Percentiles rank a stretch among this genome's conserved stretches.
Evolutionary conservation across 2,329 filamentous ascomycete species (phyloP).

Genomic region (Boeremia lycopersici): DNA sequence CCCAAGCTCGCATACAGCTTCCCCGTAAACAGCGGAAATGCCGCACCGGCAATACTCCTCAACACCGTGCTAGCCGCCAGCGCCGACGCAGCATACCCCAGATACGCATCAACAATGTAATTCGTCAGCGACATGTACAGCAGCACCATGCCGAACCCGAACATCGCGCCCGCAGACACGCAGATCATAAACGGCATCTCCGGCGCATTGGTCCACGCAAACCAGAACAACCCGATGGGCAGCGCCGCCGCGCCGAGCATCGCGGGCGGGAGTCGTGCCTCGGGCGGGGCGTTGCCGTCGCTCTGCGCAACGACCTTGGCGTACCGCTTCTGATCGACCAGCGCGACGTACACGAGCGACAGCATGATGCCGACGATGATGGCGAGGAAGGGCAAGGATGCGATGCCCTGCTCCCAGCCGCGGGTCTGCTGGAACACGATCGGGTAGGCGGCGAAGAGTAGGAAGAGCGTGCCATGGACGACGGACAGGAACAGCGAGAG

Average conservation of each 20-base stretch:
- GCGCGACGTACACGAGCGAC: conserved; percentile 23
- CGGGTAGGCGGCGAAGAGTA: conserved; percentile 56
- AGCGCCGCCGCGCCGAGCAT: conserved; percentile 61
- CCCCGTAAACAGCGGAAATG: conserved; percentile 56
- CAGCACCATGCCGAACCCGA: conserved; percentile 51
- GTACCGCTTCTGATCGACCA: conserved; percentile 26
- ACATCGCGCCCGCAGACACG: conserved; percentile 55
- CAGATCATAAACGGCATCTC: conserved; percentile 62
- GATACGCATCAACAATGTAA: conserved; percentile 70
- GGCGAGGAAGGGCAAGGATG: conserved; percentile 66
- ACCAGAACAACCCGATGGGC: conserved; percentile 56
- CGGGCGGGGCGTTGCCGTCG: conserved; percentile 58
- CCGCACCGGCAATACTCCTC: conserved; percentile 54
- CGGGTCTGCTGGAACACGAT: conserved; percentile 62
- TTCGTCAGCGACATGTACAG: conserved; percentile 58
- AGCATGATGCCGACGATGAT: conserved; percentile 61
- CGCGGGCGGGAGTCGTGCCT: conserved; percentile 55
- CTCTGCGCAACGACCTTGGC: conserved; percentile 16
- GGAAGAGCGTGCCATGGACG: conserved; percentile 46
- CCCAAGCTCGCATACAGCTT: conserved; percentile 54
- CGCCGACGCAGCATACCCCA: conserved; percentile 50
- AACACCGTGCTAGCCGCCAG: conserved; percentile 53
- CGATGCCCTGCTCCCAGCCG: conserved; percentile 60
- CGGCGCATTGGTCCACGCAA: conserved; percentile 55
- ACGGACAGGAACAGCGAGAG: conserved; percentile 23